phyloP scores from a whole-genome alignment of 139 green algal species.

The Chlamydomonas incerta region DNA sequence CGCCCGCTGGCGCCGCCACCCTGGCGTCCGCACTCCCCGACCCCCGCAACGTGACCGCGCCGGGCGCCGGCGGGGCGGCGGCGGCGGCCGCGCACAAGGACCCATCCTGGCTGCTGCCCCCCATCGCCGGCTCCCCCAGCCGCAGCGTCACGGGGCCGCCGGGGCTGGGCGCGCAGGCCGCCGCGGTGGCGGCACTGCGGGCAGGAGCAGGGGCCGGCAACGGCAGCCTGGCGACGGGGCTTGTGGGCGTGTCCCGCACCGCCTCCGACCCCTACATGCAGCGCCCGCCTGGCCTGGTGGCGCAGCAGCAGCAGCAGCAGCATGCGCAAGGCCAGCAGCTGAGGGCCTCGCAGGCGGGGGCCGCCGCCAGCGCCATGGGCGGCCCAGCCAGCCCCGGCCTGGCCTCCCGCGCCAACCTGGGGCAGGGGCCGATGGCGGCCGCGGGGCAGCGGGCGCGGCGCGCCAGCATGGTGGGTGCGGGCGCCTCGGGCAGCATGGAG shows the following conservation, averaged over 20 bases:
- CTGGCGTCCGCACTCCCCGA: not conserved
- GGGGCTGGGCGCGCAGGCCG: not conserved
- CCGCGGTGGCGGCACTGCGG: not conserved
- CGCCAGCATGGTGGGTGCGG: not conserved
- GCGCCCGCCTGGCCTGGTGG: not conserved
- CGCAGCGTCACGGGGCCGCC: not conserved
- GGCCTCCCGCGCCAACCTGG: not conserved
- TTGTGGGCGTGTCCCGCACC: not conserved
- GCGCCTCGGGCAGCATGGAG: too few species aligned
- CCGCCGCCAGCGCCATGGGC: not conserved
- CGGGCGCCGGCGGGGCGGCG: not conserved
- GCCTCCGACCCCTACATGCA: not conserved
- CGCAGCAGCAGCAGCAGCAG: too few species aligned
- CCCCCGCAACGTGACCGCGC: not conserved
- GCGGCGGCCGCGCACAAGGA: not conserved
- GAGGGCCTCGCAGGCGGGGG: too few species aligned
- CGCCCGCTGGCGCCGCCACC: not conserved
- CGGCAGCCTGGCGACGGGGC: not conserved
- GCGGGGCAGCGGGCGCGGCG: too few species aligned
- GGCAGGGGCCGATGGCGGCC: too few species aligned
- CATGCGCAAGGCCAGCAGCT: too few species aligned
- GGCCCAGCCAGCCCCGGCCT: too few species aligned
- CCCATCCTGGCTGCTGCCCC: slow-evolving; percentile 4
- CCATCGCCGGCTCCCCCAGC: not conserved
- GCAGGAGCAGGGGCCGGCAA: too few species aligned